Evolutionary conservation across 1,284 basidiomycete genomes (phyloP).

Genomic region (Papiliotrema fonsecae): DNA sequence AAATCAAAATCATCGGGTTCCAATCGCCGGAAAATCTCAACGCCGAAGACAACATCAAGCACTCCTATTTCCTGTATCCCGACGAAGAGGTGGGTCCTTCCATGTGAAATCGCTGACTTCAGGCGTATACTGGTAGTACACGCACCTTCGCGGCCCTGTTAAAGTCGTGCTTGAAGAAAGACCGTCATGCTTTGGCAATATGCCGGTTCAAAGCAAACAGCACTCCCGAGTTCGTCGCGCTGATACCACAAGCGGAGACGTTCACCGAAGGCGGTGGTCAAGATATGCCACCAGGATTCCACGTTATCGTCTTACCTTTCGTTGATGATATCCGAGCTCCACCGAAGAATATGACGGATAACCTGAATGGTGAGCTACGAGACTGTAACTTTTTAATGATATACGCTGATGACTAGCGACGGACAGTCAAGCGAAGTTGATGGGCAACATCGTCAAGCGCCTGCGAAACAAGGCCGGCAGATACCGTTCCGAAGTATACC

Average conservation of each 20-base stretch:
- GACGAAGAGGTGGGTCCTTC: constrained; percentile 66
- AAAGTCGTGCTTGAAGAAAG: constrained; percentile 72
- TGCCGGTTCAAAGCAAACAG: constrained; percentile 67
- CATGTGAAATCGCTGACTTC: background rate
- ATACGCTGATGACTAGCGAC: constrained; percentile 59
- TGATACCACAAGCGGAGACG: constrained; percentile 83
- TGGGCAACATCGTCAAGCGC: constrained; percentile 71
- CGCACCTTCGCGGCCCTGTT: constrained; percentile 85
- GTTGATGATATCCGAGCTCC: constrained; percentile 86
- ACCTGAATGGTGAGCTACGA: constrained; percentile 50
- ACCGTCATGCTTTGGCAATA: constrained; percentile 74
- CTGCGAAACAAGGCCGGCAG: constrained; percentile 68
- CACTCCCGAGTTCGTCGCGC: constrained; percentile 72
- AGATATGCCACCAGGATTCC: constrained; percentile 82
- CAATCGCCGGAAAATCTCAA: constrained; percentile 65
- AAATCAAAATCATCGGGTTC: constrained; percentile 87
- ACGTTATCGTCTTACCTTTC: constrained; percentile 85
- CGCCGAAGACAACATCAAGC: constrained; percentile 87
- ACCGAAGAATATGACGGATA: constrained; percentile 50
- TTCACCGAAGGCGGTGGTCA: constrained; percentile 65
- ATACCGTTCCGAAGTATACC: constrained; percentile 83
- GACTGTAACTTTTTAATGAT: background rate
- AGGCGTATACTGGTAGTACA: constrained; percentile 79
- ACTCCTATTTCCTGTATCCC: constrained; percentile 87
- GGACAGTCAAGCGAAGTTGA: constrained; percentile 63